A percentile compares a stretch with the other conserved stretches of the same genome.
Conservation (phyloP, 495 filamentous ascomycete species). For the Lepraria neglecta region DNA sequence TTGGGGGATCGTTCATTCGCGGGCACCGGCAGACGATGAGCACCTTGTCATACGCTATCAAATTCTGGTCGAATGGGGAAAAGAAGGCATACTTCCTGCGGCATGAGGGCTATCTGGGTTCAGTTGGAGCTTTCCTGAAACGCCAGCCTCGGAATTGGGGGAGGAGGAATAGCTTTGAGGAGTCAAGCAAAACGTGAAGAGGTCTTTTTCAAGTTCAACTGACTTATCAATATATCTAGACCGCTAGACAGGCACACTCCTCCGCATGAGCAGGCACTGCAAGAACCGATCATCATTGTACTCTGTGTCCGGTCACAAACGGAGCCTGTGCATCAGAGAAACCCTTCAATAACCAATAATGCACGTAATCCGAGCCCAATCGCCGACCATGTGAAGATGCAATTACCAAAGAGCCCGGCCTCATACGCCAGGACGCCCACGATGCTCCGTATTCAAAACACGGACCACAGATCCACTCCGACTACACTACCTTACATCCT, state of each 20-base stretch:
- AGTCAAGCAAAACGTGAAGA: not conserved
- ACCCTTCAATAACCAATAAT: not conserved
- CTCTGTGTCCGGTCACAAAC: too few relatives aligned
- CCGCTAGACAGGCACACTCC: too few relatives aligned
- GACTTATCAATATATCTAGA: not conserved
- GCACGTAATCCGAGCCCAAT: not conserved
- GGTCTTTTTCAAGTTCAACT: not conserved
- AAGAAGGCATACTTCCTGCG: slow-evolving; percentile 95
- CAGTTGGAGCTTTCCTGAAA: slow-evolving; percentile 90
- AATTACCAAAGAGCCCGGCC: too few relatives aligned
- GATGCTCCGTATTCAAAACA: not conserved
- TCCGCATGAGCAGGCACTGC: not conserved
- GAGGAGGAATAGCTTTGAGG: slow-evolving; percentile 64
- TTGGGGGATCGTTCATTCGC: slow-evolving; percentile 93
- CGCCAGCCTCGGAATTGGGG: slow-evolving; percentile 90
- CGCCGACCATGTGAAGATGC: not conserved
- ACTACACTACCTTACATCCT: not conserved
- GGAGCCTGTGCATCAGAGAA: too few relatives aligned
- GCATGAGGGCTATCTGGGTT: slow-evolving; percentile 94
- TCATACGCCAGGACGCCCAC: too few relatives aligned
- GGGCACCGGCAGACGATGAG: slow-evolving; percentile 97
- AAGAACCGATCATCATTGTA: too few relatives aligned
- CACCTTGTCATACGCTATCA: slow-evolving; percentile 89
- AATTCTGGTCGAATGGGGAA: slow-evolving; percentile 90
- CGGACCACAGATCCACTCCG: too few relatives aligned